Percentiles rank a stretch among this genome's conserved stretches.
phyloP scores from a whole-genome alignment of 257 asterid species.

The Penstemon davidsonii region DNA sequence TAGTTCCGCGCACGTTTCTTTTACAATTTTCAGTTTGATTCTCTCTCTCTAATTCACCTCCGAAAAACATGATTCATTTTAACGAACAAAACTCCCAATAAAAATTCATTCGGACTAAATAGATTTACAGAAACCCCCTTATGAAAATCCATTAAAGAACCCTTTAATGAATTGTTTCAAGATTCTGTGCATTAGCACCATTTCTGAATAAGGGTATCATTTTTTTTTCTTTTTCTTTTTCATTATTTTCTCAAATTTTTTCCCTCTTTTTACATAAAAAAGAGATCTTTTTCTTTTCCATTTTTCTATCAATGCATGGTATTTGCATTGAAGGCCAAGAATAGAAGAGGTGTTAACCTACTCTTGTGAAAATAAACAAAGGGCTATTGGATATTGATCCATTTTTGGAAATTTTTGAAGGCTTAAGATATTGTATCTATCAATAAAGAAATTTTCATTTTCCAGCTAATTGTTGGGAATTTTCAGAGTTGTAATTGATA shows the following conservation, averaged over 20 bases:
- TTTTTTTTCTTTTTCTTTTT: no score
- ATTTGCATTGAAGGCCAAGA: constrained; percentile 18
- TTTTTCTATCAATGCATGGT: constrained; percentile 14
- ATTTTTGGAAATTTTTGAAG: constrained; percentile 46
- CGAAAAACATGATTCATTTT: constrained; percentile 55
- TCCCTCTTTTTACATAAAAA: background rate
- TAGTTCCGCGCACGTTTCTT: constrained; percentile 48
- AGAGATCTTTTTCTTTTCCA: background rate
- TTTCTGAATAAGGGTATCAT: constrained; percentile 24
- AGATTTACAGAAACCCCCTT: constrained; percentile 32
- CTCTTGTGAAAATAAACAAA: constrained; percentile 14
- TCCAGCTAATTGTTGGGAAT: constrained; percentile 15
- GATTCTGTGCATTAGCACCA: constrained; percentile 24
- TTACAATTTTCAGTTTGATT: constrained; percentile 26
- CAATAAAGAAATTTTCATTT: background rate
- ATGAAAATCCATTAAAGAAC: constrained; percentile 29
- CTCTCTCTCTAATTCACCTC: constrained; percentile 42
- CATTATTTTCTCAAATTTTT: background rate
- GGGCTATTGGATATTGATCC: constrained; percentile 27
- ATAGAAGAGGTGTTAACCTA: constrained; percentile 23
- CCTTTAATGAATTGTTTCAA: constrained; percentile 25
- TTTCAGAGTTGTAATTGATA: constrained; percentile 3
- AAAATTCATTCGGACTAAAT: constrained; percentile 40
- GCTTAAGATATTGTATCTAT: background rate
- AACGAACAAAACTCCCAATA: constrained; percentile 67